These are phyloP conservation scores for Plasmodium yoelii DNA, from an alignment of 169 alveolate genomes.

Conservation along the genomic window DNA sequence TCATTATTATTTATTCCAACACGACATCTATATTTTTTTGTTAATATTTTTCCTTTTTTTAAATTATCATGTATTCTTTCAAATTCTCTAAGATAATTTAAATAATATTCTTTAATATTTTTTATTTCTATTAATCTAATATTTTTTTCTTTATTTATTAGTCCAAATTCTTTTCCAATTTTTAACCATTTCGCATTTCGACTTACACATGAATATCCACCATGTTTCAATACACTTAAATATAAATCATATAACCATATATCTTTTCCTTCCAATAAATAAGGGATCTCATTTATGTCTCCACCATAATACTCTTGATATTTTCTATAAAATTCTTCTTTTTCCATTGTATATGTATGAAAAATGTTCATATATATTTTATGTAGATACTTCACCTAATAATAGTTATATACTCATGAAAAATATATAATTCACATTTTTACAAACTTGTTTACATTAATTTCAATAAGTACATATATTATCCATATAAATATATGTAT, in stretches of 20 bases:
- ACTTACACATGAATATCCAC: conserved; percentile 73
- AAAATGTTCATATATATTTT: background rate
- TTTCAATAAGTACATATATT: too few species aligned
- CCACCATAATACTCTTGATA: conserved; percentile 57
- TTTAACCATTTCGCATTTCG: conserved; percentile 75
- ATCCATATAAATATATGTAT: too few species aligned
- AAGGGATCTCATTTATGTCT: conserved; percentile 32
- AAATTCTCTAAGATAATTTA: conserved; percentile 69
- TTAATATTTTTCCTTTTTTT: conserved; percentile 57
- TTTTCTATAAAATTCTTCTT: conserved; percentile 43
- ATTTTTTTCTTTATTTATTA: conserved; percentile 69
- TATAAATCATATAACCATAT: conserved; percentile 64
- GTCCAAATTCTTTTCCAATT: conserved; percentile 65
- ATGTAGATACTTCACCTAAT: background rate
- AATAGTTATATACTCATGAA: too few species aligned
- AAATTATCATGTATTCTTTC: conserved; percentile 73
- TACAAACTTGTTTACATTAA: too few species aligned
- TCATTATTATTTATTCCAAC: conserved; percentile 1
- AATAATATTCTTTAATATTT: conserved; percentile 62
- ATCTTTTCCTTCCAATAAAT: conserved; percentile 9
- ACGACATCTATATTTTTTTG: conserved; percentile 27
- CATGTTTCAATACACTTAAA: conserved; percentile 63
- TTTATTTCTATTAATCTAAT: conserved; percentile 40
- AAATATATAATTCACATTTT: too few species aligned
- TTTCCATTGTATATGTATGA: conserved; percentile 2